Evolutionary conservation across 805 yeast species (phyloP).

Genomic region (Brettanomyces anomalus): DNA sequence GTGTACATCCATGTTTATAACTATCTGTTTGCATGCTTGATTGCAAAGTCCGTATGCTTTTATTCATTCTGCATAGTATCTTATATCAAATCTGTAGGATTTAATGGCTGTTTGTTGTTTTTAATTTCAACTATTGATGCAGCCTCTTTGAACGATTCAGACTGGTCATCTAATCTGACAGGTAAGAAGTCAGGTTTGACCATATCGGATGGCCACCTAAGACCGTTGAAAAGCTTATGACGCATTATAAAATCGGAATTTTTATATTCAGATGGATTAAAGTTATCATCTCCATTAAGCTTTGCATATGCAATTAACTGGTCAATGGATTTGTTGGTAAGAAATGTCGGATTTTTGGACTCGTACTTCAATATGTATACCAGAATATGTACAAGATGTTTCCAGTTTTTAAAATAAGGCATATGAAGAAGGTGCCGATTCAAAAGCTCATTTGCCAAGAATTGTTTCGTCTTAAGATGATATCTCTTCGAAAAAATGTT

Average conservation of each 20-base stretch:
- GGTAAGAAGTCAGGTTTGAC: constrained; percentile 3
- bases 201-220: constrained; percentile 12
- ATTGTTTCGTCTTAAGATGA: constrained; percentile 5
- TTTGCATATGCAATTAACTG: constrained; percentile 15
- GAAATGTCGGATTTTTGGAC: constrained; percentile 6
- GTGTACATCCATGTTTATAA: too few species aligned
- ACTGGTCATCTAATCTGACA: constrained; percentile 8
- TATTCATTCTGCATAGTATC: too few species aligned
- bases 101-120: too few species aligned
- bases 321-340: constrained; percentile 2
- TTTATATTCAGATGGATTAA: constrained; percentile 9
- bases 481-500: constrained; percentile 12
- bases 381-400: constrained; percentile 10
- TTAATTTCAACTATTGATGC: constrained; percentile 5
- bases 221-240: constrained; percentile 7
- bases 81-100: too few species aligned
- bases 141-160: constrained; percentile 9
- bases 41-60: too few species aligned
- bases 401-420: constrained; percentile 20
- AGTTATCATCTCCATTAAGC: constrained; percentile 14
- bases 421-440: constrained; percentile 12
- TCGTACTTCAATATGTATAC: constrained; percentile 5
- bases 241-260: constrained; percentile 8
- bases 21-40: too few species aligned
- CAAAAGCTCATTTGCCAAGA: constrained; percentile 13